phyloP scores from a whole-genome alignment of 2,329 filamentous ascomycete species.

The Alternaria incomplexa region DNA sequence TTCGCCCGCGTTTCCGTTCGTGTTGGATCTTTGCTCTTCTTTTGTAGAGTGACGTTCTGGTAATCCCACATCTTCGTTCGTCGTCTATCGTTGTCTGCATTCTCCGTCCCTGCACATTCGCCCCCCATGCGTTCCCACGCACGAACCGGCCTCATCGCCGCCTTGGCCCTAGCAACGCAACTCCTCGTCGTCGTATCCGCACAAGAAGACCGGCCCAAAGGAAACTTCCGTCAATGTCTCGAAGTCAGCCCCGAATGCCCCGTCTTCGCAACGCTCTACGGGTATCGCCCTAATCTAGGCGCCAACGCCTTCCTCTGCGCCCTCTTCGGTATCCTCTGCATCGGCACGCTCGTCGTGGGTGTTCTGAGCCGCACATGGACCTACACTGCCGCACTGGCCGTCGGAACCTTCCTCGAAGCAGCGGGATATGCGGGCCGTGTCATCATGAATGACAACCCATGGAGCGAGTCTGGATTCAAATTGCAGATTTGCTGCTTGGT shows the following conservation, averaged over 20 bases:
- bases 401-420: conserved; percentile 51
- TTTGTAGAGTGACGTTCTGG: not conserved
- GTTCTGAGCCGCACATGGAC: conserved; percentile 46
- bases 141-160: conserved; percentile 13
- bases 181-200: conserved; percentile 15
- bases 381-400: conserved; percentile 50
- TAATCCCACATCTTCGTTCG: not conserved
- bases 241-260: conserved; percentile 36
- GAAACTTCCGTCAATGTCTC: conserved; percentile 29
- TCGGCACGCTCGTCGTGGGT: conserved; percentile 24
- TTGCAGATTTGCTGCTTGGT: conserved; percentile 54
- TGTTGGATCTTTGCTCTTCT: not conserved
- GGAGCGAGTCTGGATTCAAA: conserved; percentile 50
- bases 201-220: conserved; percentile 24
- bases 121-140: conserved; percentile 10
- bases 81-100: not conserved
- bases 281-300: conserved; percentile 48
- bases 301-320: conserved; percentile 49
- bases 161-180: conserved; percentile 15
- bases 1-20: not conserved
- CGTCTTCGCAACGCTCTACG: conserved; percentile 48
- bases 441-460: conserved; percentile 52
- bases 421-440: conserved; percentile 53
- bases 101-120: not conserved
- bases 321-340: conserved; percentile 26